Percentiles rank a stretch among this genome's conserved stretches.
Conservation (phyloP, 2,329 filamentous ascomycete species). For the Penicillium sp. region DNA sequence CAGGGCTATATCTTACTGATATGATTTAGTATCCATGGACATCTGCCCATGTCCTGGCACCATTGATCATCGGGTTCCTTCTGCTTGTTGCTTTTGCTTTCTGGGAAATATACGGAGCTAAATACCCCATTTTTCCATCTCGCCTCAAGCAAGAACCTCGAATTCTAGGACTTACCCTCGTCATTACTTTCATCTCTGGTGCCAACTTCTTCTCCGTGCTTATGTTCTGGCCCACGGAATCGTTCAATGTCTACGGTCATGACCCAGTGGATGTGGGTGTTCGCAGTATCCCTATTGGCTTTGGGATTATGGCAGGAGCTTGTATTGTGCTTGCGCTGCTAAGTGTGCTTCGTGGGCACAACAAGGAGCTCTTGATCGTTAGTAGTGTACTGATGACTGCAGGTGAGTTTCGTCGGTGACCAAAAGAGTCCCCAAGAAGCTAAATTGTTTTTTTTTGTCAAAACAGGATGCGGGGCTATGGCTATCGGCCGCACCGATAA, state of each 20-base stretch:
- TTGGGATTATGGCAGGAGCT: constrained; percentile 61
- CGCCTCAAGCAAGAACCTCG: constrained; percentile 49
- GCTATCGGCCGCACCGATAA: constrained; percentile 53
- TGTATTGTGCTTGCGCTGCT: constrained; percentile 58
- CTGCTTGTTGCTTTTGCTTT: constrained; percentile 45
- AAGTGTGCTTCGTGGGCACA: constrained; percentile 57
- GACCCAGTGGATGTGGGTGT: constrained; percentile 63
- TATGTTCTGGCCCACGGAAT: constrained; percentile 63
- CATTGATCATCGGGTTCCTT: constrained; percentile 45
- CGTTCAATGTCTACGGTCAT: constrained; percentile 64
- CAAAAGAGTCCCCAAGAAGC: not conserved
- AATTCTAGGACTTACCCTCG: constrained; percentile 51
- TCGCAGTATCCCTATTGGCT: constrained; percentile 62
- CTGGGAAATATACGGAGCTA: constrained; percentile 48
- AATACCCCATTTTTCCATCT: constrained; percentile 47
- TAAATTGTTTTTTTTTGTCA: not conserved
- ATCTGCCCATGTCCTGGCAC: constrained; percentile 46
- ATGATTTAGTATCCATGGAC: constrained; percentile 42
- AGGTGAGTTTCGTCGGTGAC: constrained; percentile 33
- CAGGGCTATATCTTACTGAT: constrained; percentile 1
- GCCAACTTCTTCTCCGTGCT: constrained; percentile 57
- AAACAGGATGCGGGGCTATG: constrained; percentile 52
- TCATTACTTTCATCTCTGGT: constrained; percentile 60
- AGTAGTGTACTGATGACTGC: constrained; percentile 65
- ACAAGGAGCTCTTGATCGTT: constrained; percentile 58